Conservation (phyloP, 768 basidiomycete species). For the Trametes elegans region DNA sequence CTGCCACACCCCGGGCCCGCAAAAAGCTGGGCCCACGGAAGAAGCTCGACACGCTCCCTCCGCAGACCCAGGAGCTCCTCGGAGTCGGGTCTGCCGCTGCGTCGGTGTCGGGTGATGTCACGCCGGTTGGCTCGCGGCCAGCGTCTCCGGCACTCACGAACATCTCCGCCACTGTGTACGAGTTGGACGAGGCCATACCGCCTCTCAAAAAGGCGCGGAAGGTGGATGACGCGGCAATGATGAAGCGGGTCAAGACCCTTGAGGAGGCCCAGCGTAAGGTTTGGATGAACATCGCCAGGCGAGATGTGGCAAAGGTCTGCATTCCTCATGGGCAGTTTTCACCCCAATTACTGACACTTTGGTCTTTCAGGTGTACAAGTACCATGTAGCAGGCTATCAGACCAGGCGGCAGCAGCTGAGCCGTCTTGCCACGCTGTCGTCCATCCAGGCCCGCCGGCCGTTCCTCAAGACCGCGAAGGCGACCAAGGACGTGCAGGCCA, state of each 20-base stretch:
- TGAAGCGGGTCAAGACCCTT: constrained; percentile 70
- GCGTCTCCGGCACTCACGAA: constrained; percentile 58
- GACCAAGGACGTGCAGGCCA: constrained; percentile 79
- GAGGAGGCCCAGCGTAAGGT: constrained; percentile 87
- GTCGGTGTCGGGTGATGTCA: constrained; percentile 64
- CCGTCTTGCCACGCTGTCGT: constrained; percentile 71
- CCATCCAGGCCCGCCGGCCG: constrained; percentile 76
- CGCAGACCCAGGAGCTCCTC: constrained; percentile 50
- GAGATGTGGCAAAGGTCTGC: constrained; percentile 79
- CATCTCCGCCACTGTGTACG: constrained; percentile 62
- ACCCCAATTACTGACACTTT: not conserved
- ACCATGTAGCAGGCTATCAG: constrained; percentile 63
- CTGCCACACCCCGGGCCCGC: constrained; percentile 51
- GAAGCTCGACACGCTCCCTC: constrained; percentile 49
- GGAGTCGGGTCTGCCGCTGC: constrained; percentile 50
- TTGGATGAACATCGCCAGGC: constrained; percentile 84
- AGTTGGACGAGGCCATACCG: constrained; percentile 67
- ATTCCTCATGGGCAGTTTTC: not conserved
- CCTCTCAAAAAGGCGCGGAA: constrained; percentile 76
- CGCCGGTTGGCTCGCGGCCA: constrained; percentile 69
- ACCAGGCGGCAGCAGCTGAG: constrained; percentile 68
- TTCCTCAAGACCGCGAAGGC: constrained; percentile 73
- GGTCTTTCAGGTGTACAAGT: constrained; percentile 68
- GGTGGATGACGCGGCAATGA: constrained; percentile 67
- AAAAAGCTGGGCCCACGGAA: constrained; percentile 58